A percentile compares a stretch with the other conserved stretches of the same genome.
Evolutionary conservation across 441 rosid genomes (phyloP).

Genomic region (Pelargonium fulgidum): DNA sequence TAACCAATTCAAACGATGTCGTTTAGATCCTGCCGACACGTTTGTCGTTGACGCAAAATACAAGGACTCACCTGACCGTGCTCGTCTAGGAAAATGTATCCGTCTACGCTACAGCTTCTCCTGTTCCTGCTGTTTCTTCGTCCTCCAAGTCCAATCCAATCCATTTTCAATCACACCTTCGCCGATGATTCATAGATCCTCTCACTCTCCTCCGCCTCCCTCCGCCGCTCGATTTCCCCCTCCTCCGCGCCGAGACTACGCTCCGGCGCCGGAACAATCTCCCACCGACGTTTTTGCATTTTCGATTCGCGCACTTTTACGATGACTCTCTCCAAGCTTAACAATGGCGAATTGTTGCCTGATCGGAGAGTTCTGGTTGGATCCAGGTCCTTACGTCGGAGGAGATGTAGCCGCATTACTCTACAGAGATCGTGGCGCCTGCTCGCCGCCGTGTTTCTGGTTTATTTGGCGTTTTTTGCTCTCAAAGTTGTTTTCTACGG

Average conservation of each 20-base stretch:
- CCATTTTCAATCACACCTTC: neutral
- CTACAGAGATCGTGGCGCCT: constrained; percentile 2
- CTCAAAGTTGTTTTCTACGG: constrained; percentile 6
- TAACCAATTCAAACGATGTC: neutral
- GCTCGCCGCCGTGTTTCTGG: neutral
- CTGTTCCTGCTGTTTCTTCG: neutral
- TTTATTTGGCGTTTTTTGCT: constrained; percentile 5
- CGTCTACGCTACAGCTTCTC: neutral
- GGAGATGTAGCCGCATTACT: constrained; percentile 1
- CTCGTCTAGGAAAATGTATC: neutral
- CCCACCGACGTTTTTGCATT: neutral
- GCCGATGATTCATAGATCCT: neutral
- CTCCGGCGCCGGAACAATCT: constrained; percentile 6
- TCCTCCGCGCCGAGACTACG: too few relatives aligned
- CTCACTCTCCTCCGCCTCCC: neutral
- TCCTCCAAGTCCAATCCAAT: neutral
- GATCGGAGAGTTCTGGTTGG: neutral
- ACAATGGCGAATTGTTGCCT: neutral
- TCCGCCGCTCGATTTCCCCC: neutral
- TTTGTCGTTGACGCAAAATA: too few relatives aligned
- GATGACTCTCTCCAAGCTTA: constrained; percentile 2
- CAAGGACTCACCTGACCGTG: too few relatives aligned
- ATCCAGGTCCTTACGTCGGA: neutral
- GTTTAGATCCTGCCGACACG: neutral
- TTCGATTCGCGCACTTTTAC: neutral